Base-by-base conservation (phyloP, 2,329 filamentous ascomycete genomes). In the Lasiodiplodia hormozganensis region DNA sequence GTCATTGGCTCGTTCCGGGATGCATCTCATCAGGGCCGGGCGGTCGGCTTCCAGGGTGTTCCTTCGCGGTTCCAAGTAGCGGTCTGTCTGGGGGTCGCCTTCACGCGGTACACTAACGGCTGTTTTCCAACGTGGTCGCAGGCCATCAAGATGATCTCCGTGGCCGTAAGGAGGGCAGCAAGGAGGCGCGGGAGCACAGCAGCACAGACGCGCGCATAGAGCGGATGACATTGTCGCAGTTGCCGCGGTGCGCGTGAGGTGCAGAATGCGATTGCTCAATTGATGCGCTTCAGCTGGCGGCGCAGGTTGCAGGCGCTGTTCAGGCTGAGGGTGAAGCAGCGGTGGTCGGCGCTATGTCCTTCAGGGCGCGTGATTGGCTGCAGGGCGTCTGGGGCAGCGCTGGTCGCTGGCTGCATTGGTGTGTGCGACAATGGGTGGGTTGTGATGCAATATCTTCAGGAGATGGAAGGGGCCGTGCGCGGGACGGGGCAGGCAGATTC, bases 391-490 rank as follows among this genome's bases (percentile, higher is more conserved):
- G 43, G 21, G 31, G 43, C 60, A 52, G 47, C 47, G 51, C 10
- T 64, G 60, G 43, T 18, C 18, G 3, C 12, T 18, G 58, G 16
- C 11, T 47, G 56, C 34, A 38, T 49, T 16, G 43, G 25, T 14
- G 23, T 52, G 60, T 64, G 47, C 47, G 40, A 64, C 47, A 23
- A 25, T 18, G 43, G 60, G 60, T 38, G 43, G 25, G 28, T 52
- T 52, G 60, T 52, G 43, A 62, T 64, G 60, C 60, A 38, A 64
- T 64, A 64, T 64, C 60, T 64, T 64, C 60, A 64, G 60, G 60
- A 52, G 60, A 47, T 38, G 56, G 56, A 31, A 18, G n/a, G 36
- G 56, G 40, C 25, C 25, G 31, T 62, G 58, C 58, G 49, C 47
- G 25, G 18, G 25, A 25, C 25, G 58, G 58, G 58, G 23, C 40